phyloP scores from a whole-genome alignment of 2,329 filamentous ascomycete species.

The Hysterium pulicare region DNA sequence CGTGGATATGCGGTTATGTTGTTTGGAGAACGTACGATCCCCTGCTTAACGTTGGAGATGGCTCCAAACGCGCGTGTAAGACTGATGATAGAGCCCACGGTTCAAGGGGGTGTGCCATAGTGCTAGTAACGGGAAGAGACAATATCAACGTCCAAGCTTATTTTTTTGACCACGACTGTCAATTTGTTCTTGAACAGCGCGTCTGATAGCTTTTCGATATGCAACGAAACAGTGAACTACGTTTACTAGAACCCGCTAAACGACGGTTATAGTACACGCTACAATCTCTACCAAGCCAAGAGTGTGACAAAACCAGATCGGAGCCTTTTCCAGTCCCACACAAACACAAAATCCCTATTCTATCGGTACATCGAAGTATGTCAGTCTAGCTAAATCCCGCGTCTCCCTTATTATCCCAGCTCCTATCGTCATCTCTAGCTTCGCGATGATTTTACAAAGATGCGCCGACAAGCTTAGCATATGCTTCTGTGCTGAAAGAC shows the following conservation, averaged over 20 bases:
- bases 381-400: slow-evolving; percentile 19
- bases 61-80: no score
- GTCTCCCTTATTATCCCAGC: slow-evolving; percentile 13
- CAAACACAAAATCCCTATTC: slow-evolving; percentile 34
- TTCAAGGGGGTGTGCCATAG: no score
- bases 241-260: slow-evolving; percentile 2
- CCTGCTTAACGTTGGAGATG: no score
- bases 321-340: slow-evolving; percentile 8
- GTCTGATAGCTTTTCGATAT: no score
- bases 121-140: no score
- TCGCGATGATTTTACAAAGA: slow-evolving; percentile 65
- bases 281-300: slow-evolving; percentile 17
- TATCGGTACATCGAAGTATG: slow-evolving; percentile 32
- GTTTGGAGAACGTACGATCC: no score
- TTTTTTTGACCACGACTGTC: no score
- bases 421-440: slow-evolving; percentile 5
- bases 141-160: no score
- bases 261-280: slow-evolving; percentile 20
- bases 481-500: slow-evolving; percentile 97
- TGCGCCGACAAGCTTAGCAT: slow-evolving; percentile 85
- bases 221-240: no score
- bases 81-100: no score
- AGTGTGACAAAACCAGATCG: slow-evolving; percentile 22
- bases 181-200: no score
- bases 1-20: no score